phyloP scores from a whole-genome alignment of 225 moss, liverwort and hornwort species.

The Anthoceros angustus region DNA sequence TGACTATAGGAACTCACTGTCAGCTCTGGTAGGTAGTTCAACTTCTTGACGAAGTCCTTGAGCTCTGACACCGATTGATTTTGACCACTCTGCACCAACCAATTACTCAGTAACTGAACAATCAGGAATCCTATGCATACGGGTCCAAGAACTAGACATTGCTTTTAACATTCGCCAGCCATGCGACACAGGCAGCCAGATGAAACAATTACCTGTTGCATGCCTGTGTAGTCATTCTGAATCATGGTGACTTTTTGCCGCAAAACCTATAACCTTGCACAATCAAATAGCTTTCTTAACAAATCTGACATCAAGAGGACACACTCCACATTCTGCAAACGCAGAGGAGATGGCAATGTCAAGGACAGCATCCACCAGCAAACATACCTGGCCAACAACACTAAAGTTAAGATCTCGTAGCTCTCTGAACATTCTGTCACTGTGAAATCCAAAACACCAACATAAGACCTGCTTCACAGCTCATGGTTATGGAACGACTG shows the following conservation, averaged over 20 bases:
- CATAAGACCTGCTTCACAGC: not conserved
- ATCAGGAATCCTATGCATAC: not conserved
- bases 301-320: not conserved
- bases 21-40: constrained; percentile 91
- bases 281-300: not conserved
- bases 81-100: constrained; percentile 25
- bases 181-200: not conserved
- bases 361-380: not conserved
- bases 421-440: constrained; percentile 82
- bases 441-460: constrained; percentile 15
- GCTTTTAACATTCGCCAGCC: not conserved
- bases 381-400: constrained; percentile 67
- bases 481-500: not conserved
- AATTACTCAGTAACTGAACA: not conserved
- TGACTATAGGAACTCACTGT: constrained; percentile 29
- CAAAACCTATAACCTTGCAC: constrained; percentile 42
- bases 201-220: constrained; percentile 10
- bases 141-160: not conserved
- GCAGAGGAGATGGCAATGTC: no score
- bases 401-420: constrained; percentile 92
- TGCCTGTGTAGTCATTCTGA: constrained; percentile 88
- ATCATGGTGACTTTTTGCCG: constrained; percentile 81
- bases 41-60: constrained; percentile 96
- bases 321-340: no score
- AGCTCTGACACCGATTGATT: constrained; percentile 94